phyloP scores from a whole-genome alignment of 352 stramenopile genomes.

The Pythium brassicae region DNA sequence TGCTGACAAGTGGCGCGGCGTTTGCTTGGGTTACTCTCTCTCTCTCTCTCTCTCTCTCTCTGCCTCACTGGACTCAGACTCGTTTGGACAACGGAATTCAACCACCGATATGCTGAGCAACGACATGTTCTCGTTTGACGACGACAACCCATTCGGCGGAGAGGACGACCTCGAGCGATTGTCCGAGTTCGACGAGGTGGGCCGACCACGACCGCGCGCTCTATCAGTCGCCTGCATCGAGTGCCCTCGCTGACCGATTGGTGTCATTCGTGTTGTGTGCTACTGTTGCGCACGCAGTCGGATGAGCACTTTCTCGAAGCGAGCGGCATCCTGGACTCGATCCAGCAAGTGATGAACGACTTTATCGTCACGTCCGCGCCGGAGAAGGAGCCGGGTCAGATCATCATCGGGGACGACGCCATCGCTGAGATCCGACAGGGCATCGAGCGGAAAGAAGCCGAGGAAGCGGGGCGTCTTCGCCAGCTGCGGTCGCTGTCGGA shows the following conservation, averaged over 20 bases:
- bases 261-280: not conserved
- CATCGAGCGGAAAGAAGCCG: constrained; percentile 23
- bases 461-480: constrained; percentile 26
- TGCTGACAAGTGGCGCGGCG: too few relatives aligned
- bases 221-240: not conserved
- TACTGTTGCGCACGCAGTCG: constrained; percentile 25
- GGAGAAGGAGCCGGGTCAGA: constrained; percentile 31
- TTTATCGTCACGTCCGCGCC: constrained; percentile 27
- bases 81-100: constrained; percentile 42
- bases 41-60: too few relatives aligned
- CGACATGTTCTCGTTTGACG: constrained; percentile 45
- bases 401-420: constrained; percentile 70
- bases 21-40: too few relatives aligned
- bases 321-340: constrained; percentile 74
- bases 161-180: constrained; percentile 55
- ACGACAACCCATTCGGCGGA: constrained; percentile 33
- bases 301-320: constrained; percentile 73
- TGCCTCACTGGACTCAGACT: too few relatives aligned
- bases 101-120: constrained; percentile 16
- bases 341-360: constrained; percentile 76
- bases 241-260: not conserved
- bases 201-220: not conserved
- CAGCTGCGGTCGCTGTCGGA: constrained; percentile 21
- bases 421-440: constrained; percentile 61
- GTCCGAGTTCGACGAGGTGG: constrained; percentile 71